A percentile compares a stretch with the other conserved stretches of the same genome.
These are phyloP conservation scores for Populus davidiana DNA, from an alignment of 345 rosid genomes.

Conservation along the genomic window DNA sequence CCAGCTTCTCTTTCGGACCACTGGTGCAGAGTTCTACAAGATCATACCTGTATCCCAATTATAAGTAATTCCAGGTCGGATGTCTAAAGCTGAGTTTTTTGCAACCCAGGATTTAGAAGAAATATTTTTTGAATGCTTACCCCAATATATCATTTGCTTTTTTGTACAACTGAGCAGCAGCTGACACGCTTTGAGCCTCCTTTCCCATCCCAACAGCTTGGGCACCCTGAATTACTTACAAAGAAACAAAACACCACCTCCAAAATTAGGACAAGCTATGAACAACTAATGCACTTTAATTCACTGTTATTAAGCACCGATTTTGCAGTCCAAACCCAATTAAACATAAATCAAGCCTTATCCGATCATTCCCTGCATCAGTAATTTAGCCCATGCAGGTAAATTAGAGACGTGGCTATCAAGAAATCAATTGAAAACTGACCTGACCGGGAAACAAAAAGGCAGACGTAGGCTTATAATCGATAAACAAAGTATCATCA, in stretches of 20 bases:
- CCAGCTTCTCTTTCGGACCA: conserved; percentile 96
- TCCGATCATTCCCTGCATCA: not conserved
- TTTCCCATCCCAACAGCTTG: conserved; percentile 97
- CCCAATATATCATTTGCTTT: conserved; percentile 62
- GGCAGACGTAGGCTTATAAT: conserved; percentile 71
- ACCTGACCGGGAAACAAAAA: conserved; percentile 99
- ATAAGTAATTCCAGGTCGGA: not conserved
- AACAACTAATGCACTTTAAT: too few species aligned
- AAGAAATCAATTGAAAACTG: not conserved
- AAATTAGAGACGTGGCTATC: not conserved
- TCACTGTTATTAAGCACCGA: too few species aligned
- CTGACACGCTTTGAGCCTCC: conserved; percentile 71
- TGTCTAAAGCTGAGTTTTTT: not conserved
- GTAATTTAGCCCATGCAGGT: not conserved
- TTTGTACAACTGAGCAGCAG: conserved; percentile 71
- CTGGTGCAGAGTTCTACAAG: conserved; percentile 79
- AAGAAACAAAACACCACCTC: not conserved
- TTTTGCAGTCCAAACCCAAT: not conserved
- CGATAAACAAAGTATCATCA: conserved; percentile 61
- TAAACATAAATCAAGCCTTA: not conserved
- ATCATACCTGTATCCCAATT: conserved; percentile 60
- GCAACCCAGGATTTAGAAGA: not conserved
- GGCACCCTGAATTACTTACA: conserved; percentile 59
- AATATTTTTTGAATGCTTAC: not conserved
- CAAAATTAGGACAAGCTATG: not conserved